Percentiles rank a stretch among this genome's conserved stretches.
Evolutionary conservation across 1,284 basidiomycete species (phyloP).

Genomic region (Puccinia hordei): DNA sequence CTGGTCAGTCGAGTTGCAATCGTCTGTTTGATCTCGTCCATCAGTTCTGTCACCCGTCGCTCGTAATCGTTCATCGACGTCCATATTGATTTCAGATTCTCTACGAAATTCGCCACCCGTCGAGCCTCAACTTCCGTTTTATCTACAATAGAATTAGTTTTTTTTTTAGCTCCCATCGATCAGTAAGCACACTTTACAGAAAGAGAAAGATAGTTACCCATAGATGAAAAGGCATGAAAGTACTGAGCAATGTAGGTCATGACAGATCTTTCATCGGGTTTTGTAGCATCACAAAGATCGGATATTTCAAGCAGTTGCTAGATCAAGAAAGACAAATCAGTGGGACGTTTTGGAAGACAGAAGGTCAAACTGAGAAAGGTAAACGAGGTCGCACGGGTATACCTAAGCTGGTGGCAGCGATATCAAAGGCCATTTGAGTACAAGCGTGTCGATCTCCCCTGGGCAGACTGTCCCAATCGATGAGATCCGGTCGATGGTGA

Average conservation of each 20-base stretch:
- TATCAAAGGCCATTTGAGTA: conserved; percentile 78
- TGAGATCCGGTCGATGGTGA: conserved; percentile 88
- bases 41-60: conserved; percentile 66
- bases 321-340: conserved; percentile 52
- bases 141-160: conserved; percentile 64
- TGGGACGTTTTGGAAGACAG: neutral
- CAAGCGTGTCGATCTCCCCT: conserved; percentile 76
- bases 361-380: neutral
- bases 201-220: conserved; percentile 72
- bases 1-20: conserved; percentile 60
- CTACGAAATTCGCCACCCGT: conserved; percentile 91
- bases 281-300: conserved; percentile 83
- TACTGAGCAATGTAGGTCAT: conserved; percentile 95
- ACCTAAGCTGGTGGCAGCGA: conserved; percentile 80
- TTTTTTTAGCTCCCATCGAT: neutral
- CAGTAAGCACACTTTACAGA: conserved; percentile 66
- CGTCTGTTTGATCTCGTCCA: conserved; percentile 54
- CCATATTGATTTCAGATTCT: conserved; percentile 88
- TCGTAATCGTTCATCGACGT: conserved; percentile 88
- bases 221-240: conserved; percentile 96
- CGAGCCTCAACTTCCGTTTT: conserved; percentile 91
- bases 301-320: conserved; percentile 93
- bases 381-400: conserved; percentile 71
- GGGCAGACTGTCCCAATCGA: conserved; percentile 81
- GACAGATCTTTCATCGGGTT: conserved; percentile 90